phyloP scores from a whole-genome alignment of 768 basidiomycete species.

The Leccinum boreale region DNA sequence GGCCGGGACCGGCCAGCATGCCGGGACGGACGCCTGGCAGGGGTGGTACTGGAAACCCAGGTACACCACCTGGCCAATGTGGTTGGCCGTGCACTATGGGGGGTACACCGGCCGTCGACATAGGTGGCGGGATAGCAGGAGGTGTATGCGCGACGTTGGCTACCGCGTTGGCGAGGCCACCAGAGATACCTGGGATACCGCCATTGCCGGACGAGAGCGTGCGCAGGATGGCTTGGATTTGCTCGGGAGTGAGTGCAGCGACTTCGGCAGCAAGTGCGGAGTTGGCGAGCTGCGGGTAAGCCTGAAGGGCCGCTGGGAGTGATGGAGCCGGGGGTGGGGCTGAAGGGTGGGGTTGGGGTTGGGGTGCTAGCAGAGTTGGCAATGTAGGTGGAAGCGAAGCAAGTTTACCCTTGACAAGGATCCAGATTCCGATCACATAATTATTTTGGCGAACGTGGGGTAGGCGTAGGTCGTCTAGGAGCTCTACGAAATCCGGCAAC shows the following conservation, averaged over 20 bases:
- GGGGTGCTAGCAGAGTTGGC: slow-evolving; percentile 12
- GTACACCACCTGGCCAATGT: slow-evolving; percentile 22
- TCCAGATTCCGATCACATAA: slow-evolving; percentile 78
- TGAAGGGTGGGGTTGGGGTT: slow-evolving; percentile 1
- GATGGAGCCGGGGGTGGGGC: slow-evolving; percentile 10
- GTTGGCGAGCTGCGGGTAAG: slow-evolving; percentile 39
- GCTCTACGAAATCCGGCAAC: slow-evolving; percentile 82
- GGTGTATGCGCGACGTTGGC: slow-evolving; percentile 19
- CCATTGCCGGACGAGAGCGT: slow-evolving; percentile 47
- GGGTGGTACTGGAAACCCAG: slow-evolving; percentile 25
- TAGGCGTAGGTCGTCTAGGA: slow-evolving; percentile 71
- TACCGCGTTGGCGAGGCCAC: slow-evolving; percentile 26
- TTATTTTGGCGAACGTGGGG: slow-evolving; percentile 61
- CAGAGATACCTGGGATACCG: slow-evolving; percentile 28
- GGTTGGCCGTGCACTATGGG: slow-evolving; percentile 13
- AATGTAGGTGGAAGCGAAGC: slow-evolving; percentile 37
- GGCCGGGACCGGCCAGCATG: slow-evolving; percentile 5
- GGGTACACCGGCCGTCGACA: slow-evolving; percentile 3
- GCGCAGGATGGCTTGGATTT: slow-evolving; percentile 65
- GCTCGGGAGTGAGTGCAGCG: slow-evolving; percentile 71
- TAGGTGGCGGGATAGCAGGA: slow-evolving; percentile 5
- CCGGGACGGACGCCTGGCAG: slow-evolving; percentile 4
- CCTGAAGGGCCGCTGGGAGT: slow-evolving; percentile 25
- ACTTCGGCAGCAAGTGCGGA: slow-evolving; percentile 66
- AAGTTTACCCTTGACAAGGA: slow-evolving; percentile 80